phyloP scores from a whole-genome alignment of 2,329 filamentous ascomycete species.

The Cylindrodendrum hubeiense region DNA sequence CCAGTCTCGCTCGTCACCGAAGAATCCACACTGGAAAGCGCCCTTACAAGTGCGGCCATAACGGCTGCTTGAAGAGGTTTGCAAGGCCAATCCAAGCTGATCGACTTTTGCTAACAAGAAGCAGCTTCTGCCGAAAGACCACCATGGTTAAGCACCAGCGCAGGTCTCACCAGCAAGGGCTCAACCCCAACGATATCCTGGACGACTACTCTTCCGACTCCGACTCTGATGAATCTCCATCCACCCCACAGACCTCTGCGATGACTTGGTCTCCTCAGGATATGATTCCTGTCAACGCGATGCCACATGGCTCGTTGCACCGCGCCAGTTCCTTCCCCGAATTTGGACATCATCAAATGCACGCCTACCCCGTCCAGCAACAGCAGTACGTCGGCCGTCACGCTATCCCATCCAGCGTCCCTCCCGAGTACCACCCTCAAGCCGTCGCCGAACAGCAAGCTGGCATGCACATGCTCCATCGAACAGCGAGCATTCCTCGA shows the following conservation, averaged over 20 bases:
- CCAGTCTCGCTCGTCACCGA: conserved; percentile 73
- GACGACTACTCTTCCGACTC: conserved; percentile 69
- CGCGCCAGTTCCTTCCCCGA: conserved; percentile 67
- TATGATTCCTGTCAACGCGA: conserved; percentile 53
- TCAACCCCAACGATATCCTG: conserved; percentile 65
- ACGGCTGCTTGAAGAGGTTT: conserved; percentile 73
- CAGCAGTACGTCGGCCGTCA: conserved; percentile 60
- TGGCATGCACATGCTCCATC: conserved; percentile 61
- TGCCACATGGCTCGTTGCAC: conserved; percentile 57
- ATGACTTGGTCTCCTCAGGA: conserved; percentile 65
- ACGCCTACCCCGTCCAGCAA: conserved; percentile 55
- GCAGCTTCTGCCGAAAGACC: conserved; percentile 78
- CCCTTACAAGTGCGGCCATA: conserved; percentile 73
- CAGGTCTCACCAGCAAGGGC: conserved; percentile 70
- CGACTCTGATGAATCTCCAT: conserved; percentile 69
- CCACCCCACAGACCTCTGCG: conserved; percentile 66
- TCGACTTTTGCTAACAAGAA: conserved; percentile 32
- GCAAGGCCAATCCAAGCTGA: conserved; percentile 16
- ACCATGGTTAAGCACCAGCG: conserved; percentile 78
- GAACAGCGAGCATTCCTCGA: conserved; percentile 60
- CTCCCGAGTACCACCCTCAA: conserved; percentile 58
- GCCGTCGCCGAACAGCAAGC: conserved; percentile 59
- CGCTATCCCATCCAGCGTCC: conserved; percentile 56
- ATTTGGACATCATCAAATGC: conserved; percentile 65
- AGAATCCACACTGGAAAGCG: conserved; percentile 76